Evolutionary conservation across 23 red algal genomes (phyloP).

Genomic region (Cyanidium caldarium): DNA sequence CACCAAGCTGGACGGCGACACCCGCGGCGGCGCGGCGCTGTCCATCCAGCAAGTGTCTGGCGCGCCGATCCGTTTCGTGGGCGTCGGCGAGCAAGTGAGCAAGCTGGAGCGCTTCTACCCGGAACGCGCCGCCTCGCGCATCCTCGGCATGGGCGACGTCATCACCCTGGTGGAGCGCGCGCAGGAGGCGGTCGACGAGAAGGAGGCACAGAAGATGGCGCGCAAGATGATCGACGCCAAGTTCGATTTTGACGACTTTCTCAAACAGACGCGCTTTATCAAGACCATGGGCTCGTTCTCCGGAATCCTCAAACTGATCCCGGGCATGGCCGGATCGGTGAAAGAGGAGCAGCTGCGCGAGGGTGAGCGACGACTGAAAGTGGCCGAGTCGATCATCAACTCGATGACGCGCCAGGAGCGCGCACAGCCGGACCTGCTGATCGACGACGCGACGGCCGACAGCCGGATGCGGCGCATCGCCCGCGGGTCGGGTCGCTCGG

Average conservation of each 20-base stretch:
- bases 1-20: constrained; percentile 91
- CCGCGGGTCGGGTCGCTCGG: constrained; percentile 47
- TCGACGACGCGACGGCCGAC: constrained; percentile 14
- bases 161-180: constrained; percentile 84
- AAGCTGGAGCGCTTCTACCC: constrained; percentile 88
- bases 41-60: constrained; percentile 70
- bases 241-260: constrained; percentile 93
- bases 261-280: constrained; percentile 83
- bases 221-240: constrained; percentile 84
- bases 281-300: constrained; percentile 64
- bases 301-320: constrained; percentile 86
- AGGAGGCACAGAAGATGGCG: constrained; percentile 70
- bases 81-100: constrained; percentile 69
- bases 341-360: constrained; percentile 34
- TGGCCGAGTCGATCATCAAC: constrained; percentile 76
- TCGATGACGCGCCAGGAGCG: constrained; percentile 86
- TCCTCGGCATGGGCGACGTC: constrained; percentile 98
- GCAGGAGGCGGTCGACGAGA: constrained; percentile 68
- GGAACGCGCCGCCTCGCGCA: constrained; percentile 80
- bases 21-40: constrained; percentile 84
- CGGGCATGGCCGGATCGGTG: constrained; percentile 42
- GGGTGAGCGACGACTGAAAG: constrained; percentile 55
- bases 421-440: constrained; percentile 67
- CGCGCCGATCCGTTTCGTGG: constrained; percentile 62
- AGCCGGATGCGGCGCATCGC: constrained; percentile 59